Conservation (phyloP, 2,329 filamentous ascomycete genomes). For the Lachnellula occidentalis region DNA sequence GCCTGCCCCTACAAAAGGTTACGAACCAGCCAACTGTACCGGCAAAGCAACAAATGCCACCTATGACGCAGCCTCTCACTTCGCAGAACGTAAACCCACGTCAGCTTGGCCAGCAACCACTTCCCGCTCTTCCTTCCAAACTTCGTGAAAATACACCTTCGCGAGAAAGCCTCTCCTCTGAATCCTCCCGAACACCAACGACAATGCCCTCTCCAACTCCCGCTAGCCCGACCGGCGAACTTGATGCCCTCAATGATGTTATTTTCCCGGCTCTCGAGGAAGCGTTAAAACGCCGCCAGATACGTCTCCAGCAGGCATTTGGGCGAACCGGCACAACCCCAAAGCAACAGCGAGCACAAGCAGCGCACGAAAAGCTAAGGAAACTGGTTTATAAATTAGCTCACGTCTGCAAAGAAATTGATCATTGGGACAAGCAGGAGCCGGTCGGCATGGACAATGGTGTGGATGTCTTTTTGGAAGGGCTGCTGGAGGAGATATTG, state of each 20-base stretch:
- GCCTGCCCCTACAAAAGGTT: conserved; percentile 25
- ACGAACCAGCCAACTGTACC: conserved; percentile 26
- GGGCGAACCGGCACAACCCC: conserved; percentile 40
- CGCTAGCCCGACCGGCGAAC: conserved; percentile 57
- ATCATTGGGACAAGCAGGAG: conserved; percentile 77
- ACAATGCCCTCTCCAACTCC: conserved; percentile 54
- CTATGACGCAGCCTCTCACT: conserved; percentile 12
- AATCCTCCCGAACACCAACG: conserved; percentile 34
- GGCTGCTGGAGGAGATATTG: conserved; percentile 86
- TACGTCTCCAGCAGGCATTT: conserved; percentile 42
- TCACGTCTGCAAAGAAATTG: conserved; percentile 82
- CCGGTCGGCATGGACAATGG: conserved; percentile 93
- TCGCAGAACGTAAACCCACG: conserved; percentile 28
- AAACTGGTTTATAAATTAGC: conserved; percentile 78
- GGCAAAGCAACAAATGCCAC: conserved; percentile 25
- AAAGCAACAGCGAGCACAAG: conserved; percentile 62
- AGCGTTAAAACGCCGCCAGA: conserved; percentile 74
- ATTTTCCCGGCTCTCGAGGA: conserved; percentile 90
- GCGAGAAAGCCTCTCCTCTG: conserved; percentile 23
- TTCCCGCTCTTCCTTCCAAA: conserved; percentile 31
- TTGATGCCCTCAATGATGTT: conserved; percentile 84
- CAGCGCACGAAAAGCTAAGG: conserved; percentile 75
- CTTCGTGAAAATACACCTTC: conserved; percentile 29
- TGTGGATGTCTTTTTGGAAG: conserved; percentile 83
- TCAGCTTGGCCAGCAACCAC: conserved; percentile 25